Evolutionary conservation across 768 basidiomycete genomes (phyloP).

Genomic region (Suillus weaverae): DNA sequence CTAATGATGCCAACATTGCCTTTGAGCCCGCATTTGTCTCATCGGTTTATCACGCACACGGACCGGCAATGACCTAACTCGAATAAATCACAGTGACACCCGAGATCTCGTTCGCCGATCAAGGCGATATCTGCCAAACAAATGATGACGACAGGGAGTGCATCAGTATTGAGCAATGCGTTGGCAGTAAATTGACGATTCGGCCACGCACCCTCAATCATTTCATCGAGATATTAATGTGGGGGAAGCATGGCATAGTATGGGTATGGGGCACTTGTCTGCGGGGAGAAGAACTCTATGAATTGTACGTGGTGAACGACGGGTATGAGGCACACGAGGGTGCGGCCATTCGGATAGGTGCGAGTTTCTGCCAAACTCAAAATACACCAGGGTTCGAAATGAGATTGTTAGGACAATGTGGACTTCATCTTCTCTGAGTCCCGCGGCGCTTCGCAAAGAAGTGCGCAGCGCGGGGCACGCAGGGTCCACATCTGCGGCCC

Average conservation of each 20-base stretch:
- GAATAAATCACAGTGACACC: background rate
- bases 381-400: background rate
- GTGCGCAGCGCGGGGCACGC: slow-evolving; percentile 23
- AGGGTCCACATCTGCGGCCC: slow-evolving; percentile 14
- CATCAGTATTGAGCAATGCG: background rate
- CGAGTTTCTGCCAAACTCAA: background rate
- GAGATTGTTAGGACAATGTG: slow-evolving; percentile 25
- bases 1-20: background rate
- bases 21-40: background rate
- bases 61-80: background rate
- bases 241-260: background rate
- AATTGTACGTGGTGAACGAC: background rate
- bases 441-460: slow-evolving; percentile 34
- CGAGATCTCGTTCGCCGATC: background rate
- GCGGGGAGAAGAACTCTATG: background rate
- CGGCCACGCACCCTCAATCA: background rate
- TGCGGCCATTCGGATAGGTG: background rate
- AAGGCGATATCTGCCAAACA: background rate
- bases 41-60: background rate
- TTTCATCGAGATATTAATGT: background rate
- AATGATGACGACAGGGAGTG: background rate
- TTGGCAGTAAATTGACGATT: background rate
- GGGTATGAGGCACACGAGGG: background rate
- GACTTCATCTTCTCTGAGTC: slow-evolving; percentile 31
- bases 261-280: background rate